Evolutionary conservation across 2,329 filamentous ascomycete species (phyloP).

Genomic region (Pestalotiopsis sp.): DNA sequence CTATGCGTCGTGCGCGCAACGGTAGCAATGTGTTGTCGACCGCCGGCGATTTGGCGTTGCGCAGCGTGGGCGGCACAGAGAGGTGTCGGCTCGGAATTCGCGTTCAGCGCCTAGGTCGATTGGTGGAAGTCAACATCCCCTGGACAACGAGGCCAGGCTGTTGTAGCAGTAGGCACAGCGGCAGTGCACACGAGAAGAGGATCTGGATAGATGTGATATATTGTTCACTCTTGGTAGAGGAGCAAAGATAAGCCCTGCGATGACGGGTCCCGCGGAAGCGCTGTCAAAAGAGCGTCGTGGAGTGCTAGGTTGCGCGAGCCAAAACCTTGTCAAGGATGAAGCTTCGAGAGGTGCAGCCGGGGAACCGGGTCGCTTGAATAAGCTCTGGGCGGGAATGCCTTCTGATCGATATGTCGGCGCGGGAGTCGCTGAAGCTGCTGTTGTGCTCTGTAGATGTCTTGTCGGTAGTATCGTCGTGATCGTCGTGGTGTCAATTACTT

Average conservation of each 20-base stretch:
- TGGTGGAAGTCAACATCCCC: neutral
- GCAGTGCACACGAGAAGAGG: neutral
- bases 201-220: neutral
- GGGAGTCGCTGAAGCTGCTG: neutral
- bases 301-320: neutral
- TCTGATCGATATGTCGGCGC: neutral
- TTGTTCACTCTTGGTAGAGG: neutral
- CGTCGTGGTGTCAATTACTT: neutral
- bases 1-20: conserved; percentile 3
- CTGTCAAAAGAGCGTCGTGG: neutral
- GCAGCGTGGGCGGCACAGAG: neutral
- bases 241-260: neutral
- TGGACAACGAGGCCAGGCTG: neutral
- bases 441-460: neutral
- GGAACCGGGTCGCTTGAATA: neutral
- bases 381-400: neutral
- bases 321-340: conserved; percentile 1
- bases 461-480: neutral
- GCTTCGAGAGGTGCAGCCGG: neutral
- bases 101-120: neutral
- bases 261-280: neutral
- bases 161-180: neutral
- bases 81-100: neutral
- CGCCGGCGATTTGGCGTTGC: neutral
- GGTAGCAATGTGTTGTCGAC: neutral